These are phyloP conservation scores for Falciphora oryzae DNA, from an alignment of 2,329 filamentous ascomycete species.

Conservation along the genomic window DNA sequence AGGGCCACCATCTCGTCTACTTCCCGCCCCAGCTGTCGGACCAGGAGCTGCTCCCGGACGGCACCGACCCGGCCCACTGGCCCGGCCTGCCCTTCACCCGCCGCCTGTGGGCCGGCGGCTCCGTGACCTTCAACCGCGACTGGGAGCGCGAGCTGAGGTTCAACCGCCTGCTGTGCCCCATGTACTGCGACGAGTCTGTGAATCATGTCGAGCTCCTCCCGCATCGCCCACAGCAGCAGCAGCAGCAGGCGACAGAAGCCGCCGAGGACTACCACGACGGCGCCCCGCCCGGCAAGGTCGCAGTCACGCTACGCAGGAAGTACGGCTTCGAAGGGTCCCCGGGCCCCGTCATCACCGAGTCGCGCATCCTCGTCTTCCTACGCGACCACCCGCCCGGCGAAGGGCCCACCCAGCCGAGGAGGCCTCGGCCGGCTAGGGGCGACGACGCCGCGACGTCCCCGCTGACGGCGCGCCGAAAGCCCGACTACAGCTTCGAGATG, in stretches of 20 bases:
- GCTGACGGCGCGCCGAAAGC: slow-evolving; percentile 22
- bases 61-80: slow-evolving; percentile 73
- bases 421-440: slow-evolving; percentile 7
- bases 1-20: slow-evolving; percentile 79
- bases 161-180: neutral
- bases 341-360: slow-evolving; percentile 36
- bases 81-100: slow-evolving; percentile 67
- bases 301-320: slow-evolving; percentile 44
- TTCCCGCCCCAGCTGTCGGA: slow-evolving; percentile 67
- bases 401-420: slow-evolving; percentile 3
- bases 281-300: slow-evolving; percentile 32
- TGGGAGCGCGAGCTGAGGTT: slow-evolving; percentile 17
- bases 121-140: slow-evolving; percentile 46
- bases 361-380: slow-evolving; percentile 48
- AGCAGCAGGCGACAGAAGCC: neutral
- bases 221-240: slow-evolving; percentile 1
- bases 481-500: slow-evolving; percentile 44
- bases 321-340: slow-evolving; percentile 28
- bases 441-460: neutral
- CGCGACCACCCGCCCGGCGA: slow-evolving; percentile 23
- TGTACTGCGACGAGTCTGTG: neutral
- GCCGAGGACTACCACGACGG: slow-evolving; percentile 1
- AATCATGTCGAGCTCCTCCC: neutral
- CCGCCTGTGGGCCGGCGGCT: slow-evolving; percentile 86
- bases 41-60: slow-evolving; percentile 66